Evolutionary conservation across 192 early-diverging fungal species (phyloP), one percentile per base, ranked within the genome.

Genomic region (Gigaspora rosea): DNA sequence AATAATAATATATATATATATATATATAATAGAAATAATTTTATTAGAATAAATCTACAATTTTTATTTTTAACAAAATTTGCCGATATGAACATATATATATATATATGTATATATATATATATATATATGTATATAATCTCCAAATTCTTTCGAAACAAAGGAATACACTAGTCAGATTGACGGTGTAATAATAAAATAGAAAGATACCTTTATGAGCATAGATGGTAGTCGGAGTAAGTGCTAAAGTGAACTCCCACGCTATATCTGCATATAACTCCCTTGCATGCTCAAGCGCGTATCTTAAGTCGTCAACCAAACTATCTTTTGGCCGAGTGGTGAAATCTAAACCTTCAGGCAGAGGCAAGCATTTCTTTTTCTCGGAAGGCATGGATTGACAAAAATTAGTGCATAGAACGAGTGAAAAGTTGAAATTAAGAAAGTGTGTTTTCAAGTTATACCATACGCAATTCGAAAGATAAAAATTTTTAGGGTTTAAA

Each of bases 241-340:
- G 75, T 11, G 75, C 48, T 15, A 67, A 4, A 20, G 64, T 67
- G 41, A 76, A 76, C 15, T 76, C 75, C 75, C 75, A 76, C 20
- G 75, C 75, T 41, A 76, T 67, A 50, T 76, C 75, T 27, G 75
- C n/a, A 27, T 47, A 76, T 65, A 76, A 56, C 9, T 76, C 75
- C 11, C 36, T 47, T 46, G 75, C 47, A 76, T 76, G 61, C 54
- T 76, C 75, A 36, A 76, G 62, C 64, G 75, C 65, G 64, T 67
- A 67, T 22, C 75, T 65, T 33, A 76, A 67, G 47, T 76, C 75
- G 5, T 76, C 75, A 46, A 76, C 52, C 18, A 76, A 52, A 65
- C 18, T 56, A 76, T 76, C 75, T 46, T 56, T 56, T 18, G 75
- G 75, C 10, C 49, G 51, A 41, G 64, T 57, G 67, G 9, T 15